Base-by-base conservation (phyloP, 306 rosid species). In the Crataegus laevigata region DNA sequence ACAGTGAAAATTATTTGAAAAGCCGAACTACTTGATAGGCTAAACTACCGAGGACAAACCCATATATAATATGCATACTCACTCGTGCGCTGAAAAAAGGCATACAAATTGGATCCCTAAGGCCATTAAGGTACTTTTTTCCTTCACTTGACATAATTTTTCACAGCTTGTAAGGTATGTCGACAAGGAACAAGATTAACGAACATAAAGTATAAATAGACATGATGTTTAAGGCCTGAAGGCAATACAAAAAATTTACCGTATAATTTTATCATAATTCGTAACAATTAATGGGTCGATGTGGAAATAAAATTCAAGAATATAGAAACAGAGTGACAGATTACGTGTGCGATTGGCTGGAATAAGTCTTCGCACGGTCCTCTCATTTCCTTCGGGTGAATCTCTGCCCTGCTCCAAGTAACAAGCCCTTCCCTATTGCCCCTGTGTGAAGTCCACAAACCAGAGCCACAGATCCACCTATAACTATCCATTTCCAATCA, bases 401-500 rank as follows among this genome's bases (percentile, higher is more conserved):
- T 88, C 97, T 90, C 73, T 82, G 91, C 81, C 97, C 99, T 72
- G 92, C 99, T 80, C 98, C 98, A 76, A 96, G 77, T 76, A 96
- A 78, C 77, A 96, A 76, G 6, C 82, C 89, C 76, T 89, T 89
- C 71, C 98, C 99, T 77, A 96, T 83, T 8, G 81, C 93, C 66
- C 97, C 93, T 4, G 88, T 78, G 71, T 89, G 97, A 83, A 94
- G 84, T 74, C 99, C 99, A 84, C 88, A 92, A 77, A 87, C 93
- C 73, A 96, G 81, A 78, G 99, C 99, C 83, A 90, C 91, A 21
- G 99, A 75, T 52, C 98, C 99, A 74, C 99, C 98, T 28, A 96
- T 30, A 64, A 88, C 91, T 75, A 96, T 52, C 99, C 99, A 96
- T 84, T 92, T 96, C 98, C 99, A 96, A 84, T 89, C 96, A 45